phyloP scores from a whole-genome alignment of 352 stramenopile genomes.

The Phytophthora cajani region DNA sequence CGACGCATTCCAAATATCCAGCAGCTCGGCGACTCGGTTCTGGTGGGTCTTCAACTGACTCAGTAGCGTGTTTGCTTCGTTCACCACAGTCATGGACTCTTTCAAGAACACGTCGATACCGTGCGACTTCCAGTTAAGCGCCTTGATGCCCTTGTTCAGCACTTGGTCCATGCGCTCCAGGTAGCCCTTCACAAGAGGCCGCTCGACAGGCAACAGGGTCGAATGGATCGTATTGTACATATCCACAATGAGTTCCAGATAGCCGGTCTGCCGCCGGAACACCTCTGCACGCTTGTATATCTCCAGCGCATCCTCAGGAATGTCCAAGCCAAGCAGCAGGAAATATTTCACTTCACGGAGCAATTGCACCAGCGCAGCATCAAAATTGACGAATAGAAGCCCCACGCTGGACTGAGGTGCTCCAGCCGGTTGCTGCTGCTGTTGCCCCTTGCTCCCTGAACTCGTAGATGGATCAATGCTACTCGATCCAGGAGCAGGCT shows the following conservation, averaged over 20 bases:
- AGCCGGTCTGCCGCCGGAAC: constrained; percentile 91
- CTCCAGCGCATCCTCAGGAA: constrained; percentile 89
- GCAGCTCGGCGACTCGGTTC: constrained; percentile 74
- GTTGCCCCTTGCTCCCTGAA: constrained; percentile 5
- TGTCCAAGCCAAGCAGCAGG: constrained; percentile 86
- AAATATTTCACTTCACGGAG: constrained; percentile 96
- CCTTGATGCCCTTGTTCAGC: constrained; percentile 88
- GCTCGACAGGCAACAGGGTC: constrained; percentile 89
- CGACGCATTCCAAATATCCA: constrained; percentile 76
- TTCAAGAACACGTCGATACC: constrained; percentile 94
- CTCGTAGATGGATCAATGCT: constrained; percentile 10
- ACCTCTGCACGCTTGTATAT: constrained; percentile 94
- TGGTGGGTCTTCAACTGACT: constrained; percentile 91
- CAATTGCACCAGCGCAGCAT: constrained; percentile 89
- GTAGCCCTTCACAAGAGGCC: constrained; percentile 87
- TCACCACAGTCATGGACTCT: constrained; percentile 89
- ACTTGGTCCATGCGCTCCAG: constrained; percentile 92
- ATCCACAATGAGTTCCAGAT: constrained; percentile 93
- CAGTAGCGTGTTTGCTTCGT: constrained; percentile 88
- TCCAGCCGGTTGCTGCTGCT: constrained; percentile 26
- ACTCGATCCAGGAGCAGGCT: constrained; percentile 30
- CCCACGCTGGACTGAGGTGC: constrained; percentile 15
- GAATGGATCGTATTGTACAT: constrained; percentile 94
- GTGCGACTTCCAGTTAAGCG: constrained; percentile 94
- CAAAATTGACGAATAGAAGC: constrained; percentile 90